phyloP scores from a whole-genome alignment of 2,329 filamentous ascomycete species.

The Coniochaeta hoffmannii region DNA sequence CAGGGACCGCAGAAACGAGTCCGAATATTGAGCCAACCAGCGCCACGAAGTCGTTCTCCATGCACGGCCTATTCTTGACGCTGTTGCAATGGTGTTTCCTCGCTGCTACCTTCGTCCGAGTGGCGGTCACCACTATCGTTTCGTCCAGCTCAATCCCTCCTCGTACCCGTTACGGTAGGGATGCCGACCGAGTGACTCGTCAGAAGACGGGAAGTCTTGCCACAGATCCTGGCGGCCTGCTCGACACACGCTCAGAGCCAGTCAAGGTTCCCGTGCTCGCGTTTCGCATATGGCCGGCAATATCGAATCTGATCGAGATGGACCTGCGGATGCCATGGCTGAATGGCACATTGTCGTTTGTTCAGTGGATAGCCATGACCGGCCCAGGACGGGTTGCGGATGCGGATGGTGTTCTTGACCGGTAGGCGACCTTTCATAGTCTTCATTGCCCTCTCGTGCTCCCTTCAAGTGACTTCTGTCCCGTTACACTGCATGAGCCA shows the following conservation, averaged over 20 bases:
- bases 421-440: slow-evolving; percentile 53
- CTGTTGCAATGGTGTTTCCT: slow-evolving; percentile 47
- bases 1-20: slow-evolving; percentile 6
- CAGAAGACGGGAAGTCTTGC: slow-evolving; percentile 16
- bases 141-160: slow-evolving; percentile 61
- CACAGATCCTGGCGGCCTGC: slow-evolving; percentile 9
- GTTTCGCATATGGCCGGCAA: slow-evolving; percentile 71
- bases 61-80: slow-evolving; percentile 45
- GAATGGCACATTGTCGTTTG: slow-evolving; percentile 63
- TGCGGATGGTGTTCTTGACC: slow-evolving; percentile 75
- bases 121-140: slow-evolving; percentile 56
- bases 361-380: slow-evolving; percentile 64
- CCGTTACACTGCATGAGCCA: slow-evolving; percentile 35
- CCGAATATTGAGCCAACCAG: slow-evolving; percentile 6
- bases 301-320: slow-evolving; percentile 66
- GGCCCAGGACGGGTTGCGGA: slow-evolving; percentile 71
- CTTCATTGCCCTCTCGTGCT: slow-evolving; percentile 11
- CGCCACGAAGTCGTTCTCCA: slow-evolving; percentile 24
- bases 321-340: slow-evolving; percentile 87
- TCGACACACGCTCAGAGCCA: slow-evolving; percentile 13
- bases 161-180: slow-evolving; percentile 12
- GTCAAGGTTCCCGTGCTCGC: slow-evolving; percentile 59
- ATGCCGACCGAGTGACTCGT: slow-evolving; percentile 16
- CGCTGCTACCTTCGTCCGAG: slow-evolving; percentile 56
- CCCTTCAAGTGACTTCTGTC: not conserved